Conservation (phyloP, 2,329 filamentous ascomycete genomes). For the Ophioceras dolichostomum region DNA sequence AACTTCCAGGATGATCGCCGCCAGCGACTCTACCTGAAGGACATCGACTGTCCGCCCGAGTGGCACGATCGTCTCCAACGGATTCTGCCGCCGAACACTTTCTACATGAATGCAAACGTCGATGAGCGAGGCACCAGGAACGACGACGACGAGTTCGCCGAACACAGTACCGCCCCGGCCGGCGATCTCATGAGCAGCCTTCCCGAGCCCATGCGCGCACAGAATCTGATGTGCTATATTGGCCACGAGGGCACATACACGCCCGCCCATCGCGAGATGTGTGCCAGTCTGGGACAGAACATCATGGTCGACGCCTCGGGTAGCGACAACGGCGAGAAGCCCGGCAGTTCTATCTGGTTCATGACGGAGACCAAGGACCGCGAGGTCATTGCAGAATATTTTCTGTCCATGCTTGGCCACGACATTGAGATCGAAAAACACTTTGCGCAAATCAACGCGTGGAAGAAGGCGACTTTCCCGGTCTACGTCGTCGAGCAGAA, state of each 20-base stretch:
- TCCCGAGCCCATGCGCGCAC: slow-evolving; percentile 73
- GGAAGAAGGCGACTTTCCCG: slow-evolving; percentile 88
- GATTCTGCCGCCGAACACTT: slow-evolving; percentile 68
- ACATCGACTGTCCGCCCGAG: slow-evolving; percentile 84
- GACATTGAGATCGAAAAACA: slow-evolving; percentile 96
- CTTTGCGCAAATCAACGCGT: slow-evolving; percentile 89
- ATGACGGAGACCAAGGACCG: slow-evolving; percentile 96
- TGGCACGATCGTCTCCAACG: slow-evolving; percentile 75
- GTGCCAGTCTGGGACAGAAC: slow-evolving; percentile 88
- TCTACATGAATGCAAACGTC: slow-evolving; percentile 79
- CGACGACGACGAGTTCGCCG: slow-evolving; percentile 27
- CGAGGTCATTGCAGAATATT: slow-evolving; percentile 84
- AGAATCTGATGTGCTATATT: slow-evolving; percentile 97
- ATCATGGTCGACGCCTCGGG: slow-evolving; percentile 93
- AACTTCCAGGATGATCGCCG: slow-evolving; percentile 69
- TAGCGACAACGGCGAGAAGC: slow-evolving; percentile 59
- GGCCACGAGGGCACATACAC: slow-evolving; percentile 97
- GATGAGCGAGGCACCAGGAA: slow-evolving; percentile 24
- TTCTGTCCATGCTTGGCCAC: slow-evolving; percentile 82
- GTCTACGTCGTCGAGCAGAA: slow-evolving; percentile 89
- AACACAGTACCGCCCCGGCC: slow-evolving; percentile 51
- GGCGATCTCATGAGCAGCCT: slow-evolving; percentile 94
- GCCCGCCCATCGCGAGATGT: slow-evolving; percentile 94
- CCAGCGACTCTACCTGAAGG: slow-evolving; percentile 89
- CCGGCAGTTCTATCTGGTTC: slow-evolving; percentile 92